phyloP scores from a whole-genome alignment of 192 early-diverging fungal species.

The Gryganskiella cystojenkinii region DNA sequence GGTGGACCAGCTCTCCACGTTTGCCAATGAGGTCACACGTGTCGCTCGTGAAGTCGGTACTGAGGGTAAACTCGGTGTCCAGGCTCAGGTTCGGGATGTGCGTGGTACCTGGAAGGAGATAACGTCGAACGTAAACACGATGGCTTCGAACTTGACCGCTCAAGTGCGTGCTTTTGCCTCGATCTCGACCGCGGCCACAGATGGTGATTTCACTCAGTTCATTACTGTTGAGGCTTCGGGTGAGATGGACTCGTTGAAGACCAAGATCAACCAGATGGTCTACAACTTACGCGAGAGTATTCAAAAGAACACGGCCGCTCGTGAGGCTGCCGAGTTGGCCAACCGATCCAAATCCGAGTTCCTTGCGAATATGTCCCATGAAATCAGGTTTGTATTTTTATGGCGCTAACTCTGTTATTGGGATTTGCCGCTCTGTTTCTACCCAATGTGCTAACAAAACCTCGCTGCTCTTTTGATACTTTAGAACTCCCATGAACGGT shows the following conservation, averaged over 20 bases:
- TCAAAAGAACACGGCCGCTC: slow-evolving; percentile 80
- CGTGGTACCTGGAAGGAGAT: slow-evolving; percentile 84
- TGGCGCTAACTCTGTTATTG: background rate
- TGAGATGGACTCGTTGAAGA: slow-evolving; percentile 87
- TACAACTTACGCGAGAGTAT: slow-evolving; percentile 79
- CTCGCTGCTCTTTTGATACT: background rate
- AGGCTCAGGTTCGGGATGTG: slow-evolving; percentile 77
- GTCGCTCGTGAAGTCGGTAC: slow-evolving; percentile 81
- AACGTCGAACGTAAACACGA: slow-evolving; percentile 79
- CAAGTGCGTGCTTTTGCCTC: slow-evolving; percentile 87
- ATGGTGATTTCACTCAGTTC: slow-evolving; percentile 75
- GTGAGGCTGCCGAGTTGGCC: slow-evolving; percentile 83
- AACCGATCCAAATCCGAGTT: slow-evolving; percentile 83
- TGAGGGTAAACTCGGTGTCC: slow-evolving; percentile 81
- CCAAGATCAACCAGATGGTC: slow-evolving; percentile 90
- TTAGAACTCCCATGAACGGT: slow-evolving; percentile 87
- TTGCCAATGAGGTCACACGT: slow-evolving; percentile 75
- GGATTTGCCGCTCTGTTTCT: background rate
- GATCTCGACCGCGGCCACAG: slow-evolving; percentile 78
- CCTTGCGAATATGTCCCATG: slow-evolving; percentile 74
- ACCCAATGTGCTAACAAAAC: slow-evolving; percentile 67
- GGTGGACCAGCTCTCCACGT: slow-evolving; percentile 68
- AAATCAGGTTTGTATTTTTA: slow-evolving; percentile 33
- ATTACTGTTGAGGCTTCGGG: slow-evolving; percentile 85
- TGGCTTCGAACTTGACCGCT: slow-evolving; percentile 78